phyloP scores from a whole-genome alignment of 768 basidiomycete genomes.

The Boletus edulis region DNA sequence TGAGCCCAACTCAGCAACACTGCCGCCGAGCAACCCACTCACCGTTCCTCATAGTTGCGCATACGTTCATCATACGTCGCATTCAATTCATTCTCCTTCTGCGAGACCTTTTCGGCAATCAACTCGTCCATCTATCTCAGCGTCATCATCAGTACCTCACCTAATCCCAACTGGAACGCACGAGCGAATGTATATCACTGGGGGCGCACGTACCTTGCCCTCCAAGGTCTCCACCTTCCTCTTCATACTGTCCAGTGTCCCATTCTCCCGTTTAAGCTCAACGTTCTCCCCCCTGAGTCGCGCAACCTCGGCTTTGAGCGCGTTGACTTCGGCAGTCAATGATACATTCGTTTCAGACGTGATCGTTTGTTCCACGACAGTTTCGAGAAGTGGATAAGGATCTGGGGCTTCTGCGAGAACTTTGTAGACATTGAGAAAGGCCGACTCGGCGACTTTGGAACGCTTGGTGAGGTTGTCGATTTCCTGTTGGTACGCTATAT shows the following conservation, averaged over 20 bases:
- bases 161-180: not conserved
- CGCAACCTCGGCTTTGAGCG: conserved; percentile 72
- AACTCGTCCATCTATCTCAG: conserved; percentile 88
- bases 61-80: conserved; percentile 96
- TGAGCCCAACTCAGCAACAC: not conserved
- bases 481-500: conserved; percentile 88
- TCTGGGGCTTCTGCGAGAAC: conserved; percentile 95
- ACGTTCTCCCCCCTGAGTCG: conserved; percentile 79
- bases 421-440: conserved; percentile 97
- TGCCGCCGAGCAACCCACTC: conserved; percentile 17
- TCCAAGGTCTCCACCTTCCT: conserved; percentile 82
- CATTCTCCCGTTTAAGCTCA: conserved; percentile 72
- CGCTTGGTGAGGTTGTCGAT: conserved; percentile 95
- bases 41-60: conserved; percentile 96
- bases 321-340: conserved; percentile 61
- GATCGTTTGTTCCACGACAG: conserved; percentile 93
- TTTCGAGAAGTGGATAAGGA: conserved; percentile 94
- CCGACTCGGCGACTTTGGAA: conserved; percentile 89
- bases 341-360: conserved; percentile 45
- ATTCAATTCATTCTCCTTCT: conserved; percentile 95
- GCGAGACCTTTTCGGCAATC: conserved; percentile 82
- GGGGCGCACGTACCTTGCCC: conserved; percentile 55
- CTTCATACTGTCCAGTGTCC: conserved; percentile 63
- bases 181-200: too few species aligned
- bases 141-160: not conserved